phyloP scores from a whole-genome alignment of 176 grass and related monocot species.

The Eragrostis nindensis region DNA sequence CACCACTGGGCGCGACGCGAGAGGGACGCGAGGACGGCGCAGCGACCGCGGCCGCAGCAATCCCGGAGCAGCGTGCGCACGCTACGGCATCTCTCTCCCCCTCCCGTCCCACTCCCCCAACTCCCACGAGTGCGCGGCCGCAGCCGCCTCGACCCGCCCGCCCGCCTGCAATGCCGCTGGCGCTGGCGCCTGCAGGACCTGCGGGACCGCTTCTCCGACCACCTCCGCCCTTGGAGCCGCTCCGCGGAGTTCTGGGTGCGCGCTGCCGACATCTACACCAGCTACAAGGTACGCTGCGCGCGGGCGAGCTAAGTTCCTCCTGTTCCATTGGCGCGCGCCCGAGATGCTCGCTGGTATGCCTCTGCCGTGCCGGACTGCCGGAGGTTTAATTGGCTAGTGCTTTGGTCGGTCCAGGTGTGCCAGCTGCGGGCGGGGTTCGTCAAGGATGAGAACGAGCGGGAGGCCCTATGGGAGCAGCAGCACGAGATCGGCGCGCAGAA shows the following conservation, averaged over 20 bases:
- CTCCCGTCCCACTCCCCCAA: not conserved
- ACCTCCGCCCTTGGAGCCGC: conserved; percentile 69
- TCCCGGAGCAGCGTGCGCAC: not conserved
- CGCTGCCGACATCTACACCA: conserved; percentile 79
- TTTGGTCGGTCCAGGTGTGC: conserved; percentile 58
- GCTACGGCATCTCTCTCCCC: not conserved
- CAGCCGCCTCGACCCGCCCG: not conserved
- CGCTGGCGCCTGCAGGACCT: conserved; percentile 62
- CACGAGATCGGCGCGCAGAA: conserved; percentile 82
- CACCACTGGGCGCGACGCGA: not conserved
- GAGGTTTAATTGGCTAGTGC: not conserved
- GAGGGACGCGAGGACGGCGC: not conserved
- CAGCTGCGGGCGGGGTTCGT: conserved; percentile 62
- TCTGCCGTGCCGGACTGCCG: not conserved
- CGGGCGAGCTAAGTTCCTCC: not conserved
- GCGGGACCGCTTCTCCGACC: conserved; percentile 59
- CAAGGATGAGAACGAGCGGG: conserved; percentile 66
- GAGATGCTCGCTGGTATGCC: conserved; percentile 42
- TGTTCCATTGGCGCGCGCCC: not conserved
- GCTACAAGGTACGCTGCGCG: conserved; percentile 67
- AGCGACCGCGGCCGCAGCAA: not conserved
- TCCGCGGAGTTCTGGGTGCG: conserved; percentile 89
- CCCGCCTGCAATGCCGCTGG: conserved; percentile 48
- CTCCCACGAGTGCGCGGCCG: not conserved
- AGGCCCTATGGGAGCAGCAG: conserved; percentile 92